Percentiles rank a stretch among this genome's conserved stretches.
These are phyloP conservation scores for Setaria italica DNA, from an alignment of 202 grass and related monocot genomes.

Conservation along the genomic window DNA sequence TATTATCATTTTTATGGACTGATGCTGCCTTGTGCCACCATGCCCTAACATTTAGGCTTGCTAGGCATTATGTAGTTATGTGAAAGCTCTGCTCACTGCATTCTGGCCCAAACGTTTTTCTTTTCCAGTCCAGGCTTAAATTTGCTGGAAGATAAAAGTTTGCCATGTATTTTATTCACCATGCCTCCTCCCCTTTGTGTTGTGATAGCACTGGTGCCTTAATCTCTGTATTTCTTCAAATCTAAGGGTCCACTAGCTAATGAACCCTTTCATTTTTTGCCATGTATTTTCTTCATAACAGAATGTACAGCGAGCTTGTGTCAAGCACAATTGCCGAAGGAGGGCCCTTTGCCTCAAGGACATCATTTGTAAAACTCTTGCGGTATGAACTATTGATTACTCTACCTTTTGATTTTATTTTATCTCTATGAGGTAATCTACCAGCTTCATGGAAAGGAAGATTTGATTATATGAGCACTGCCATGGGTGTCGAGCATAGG, in stretches of 20 bases:
- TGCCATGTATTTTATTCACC: background rate
- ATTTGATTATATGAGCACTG: background rate
- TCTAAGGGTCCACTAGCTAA: conserved; percentile 18
- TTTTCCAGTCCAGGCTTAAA: background rate
- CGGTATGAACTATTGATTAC: conserved; percentile 55
- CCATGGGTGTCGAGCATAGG: background rate
- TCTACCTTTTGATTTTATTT: background rate
- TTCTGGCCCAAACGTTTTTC: conserved; percentile 3
- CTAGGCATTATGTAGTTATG: background rate
- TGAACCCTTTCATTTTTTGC: conserved; percentile 28
- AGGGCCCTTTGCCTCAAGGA: conserved; percentile 93
- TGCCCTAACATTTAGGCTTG: background rate
- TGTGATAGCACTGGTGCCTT: conserved; percentile 12
- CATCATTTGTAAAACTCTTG: conserved; percentile 97
- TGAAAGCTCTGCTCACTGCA: background rate
- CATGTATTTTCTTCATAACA: conserved; percentile 49
- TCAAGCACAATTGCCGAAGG: conserved; percentile 97
- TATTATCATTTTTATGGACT: background rate
- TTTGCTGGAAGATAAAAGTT: conserved; percentile 11
- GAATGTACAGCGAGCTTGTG: conserved; percentile 99
- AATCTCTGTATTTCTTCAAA: background rate
- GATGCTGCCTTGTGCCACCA: background rate
- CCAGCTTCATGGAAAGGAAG: background rate
- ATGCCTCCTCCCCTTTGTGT: background rate
- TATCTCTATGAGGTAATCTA: background rate